phyloP scores from a whole-genome alignment of 371 early-diverging fungal genomes.

The Mucor piriformis region DNA sequence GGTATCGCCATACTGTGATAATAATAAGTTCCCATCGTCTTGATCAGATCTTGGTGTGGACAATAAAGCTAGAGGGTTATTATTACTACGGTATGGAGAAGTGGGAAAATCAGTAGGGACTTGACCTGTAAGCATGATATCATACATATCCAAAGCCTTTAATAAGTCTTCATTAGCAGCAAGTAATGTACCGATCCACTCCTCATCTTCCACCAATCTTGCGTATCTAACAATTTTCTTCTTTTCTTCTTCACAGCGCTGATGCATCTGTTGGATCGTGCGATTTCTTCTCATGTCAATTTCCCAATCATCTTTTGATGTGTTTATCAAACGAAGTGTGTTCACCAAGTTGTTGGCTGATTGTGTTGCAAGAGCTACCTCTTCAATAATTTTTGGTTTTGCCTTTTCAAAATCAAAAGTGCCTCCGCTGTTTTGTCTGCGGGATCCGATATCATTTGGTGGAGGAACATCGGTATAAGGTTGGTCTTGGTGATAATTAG shows the following conservation, averaged over 20 bases:
- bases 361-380: slow-evolving; percentile 46
- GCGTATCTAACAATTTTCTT: slow-evolving; percentile 45
- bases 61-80: neutral
- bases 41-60: neutral
- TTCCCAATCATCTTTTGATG: slow-evolving; percentile 39
- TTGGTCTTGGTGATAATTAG: neutral
- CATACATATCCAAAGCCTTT: slow-evolving; percentile 39
- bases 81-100: neutral
- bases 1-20: neutral
- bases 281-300: slow-evolving; percentile 37
- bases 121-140: slow-evolving; percentile 39
- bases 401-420: slow-evolving; percentile 37
- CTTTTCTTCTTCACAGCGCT: slow-evolving; percentile 41
- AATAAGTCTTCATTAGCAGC: slow-evolving; percentile 44
- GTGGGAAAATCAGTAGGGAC: slow-evolving; percentile 18
- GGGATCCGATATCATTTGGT: neutral
- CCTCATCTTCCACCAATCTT: slow-evolving; percentile 43
- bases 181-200: slow-evolving; percentile 47
- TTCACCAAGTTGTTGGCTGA: slow-evolving; percentile 41
- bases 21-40: neutral
- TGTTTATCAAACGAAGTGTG: slow-evolving; percentile 41
- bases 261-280: slow-evolving; percentile 28
- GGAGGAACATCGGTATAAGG: neutral
- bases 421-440: neutral
- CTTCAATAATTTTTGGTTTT: slow-evolving; percentile 47